Base-by-base conservation (phyloP, 768 basidiomycete genomes). In the Cantharellus anzutake region DNA sequence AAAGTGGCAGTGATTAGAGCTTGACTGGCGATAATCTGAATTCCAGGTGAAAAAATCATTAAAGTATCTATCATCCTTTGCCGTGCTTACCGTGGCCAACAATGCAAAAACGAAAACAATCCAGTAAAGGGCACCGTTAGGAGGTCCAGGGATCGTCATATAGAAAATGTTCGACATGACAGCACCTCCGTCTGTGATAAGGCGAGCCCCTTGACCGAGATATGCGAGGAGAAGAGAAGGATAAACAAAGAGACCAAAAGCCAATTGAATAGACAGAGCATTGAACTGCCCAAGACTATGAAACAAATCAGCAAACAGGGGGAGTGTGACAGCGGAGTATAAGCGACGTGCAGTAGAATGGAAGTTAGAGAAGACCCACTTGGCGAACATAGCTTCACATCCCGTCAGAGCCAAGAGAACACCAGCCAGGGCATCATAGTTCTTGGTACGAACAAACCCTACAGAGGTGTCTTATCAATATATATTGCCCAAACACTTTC, bases 1-100 rank as follows among this genome's bases (percentile, higher is more conserved):
- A 73, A 84, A 0, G 80, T 78, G 0, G 80, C 83, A 0, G 81
- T 81, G 64, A 84, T 83, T 75, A 83, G 75, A 4, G 82, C 80
- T 68, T 81, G 79, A 3, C 80, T 81, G 5, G 80, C 81, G 44
- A 81, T 75, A 56, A 80, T 70, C 78, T 80, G 57, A 5, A 42
- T 42, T n/a, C 29, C 40, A 37, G 5, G n/a, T 2, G 5, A 35
- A 39, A 11, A 35, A 2, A 38, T 48, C 20, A 51, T 5, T 7
- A 51, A 14, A 11, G 37, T n/a, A 29, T n/a, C 16, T 2, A 38
- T n/a, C 14, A 60, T 42, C 60, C 39, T 64, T 61, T 14, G 51
- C 57, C 0, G 63, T 56, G 67, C 74, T 65, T 63, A 82, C 79
- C 11, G 52, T 82, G 0, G 83, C 81, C 3, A 83, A 71, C 39